Percentiles rank a stretch among this genome's conserved stretches.
phyloP scores from a whole-genome alignment of 495 filamentous ascomycete species.

The Haplographium delicatum region DNA sequence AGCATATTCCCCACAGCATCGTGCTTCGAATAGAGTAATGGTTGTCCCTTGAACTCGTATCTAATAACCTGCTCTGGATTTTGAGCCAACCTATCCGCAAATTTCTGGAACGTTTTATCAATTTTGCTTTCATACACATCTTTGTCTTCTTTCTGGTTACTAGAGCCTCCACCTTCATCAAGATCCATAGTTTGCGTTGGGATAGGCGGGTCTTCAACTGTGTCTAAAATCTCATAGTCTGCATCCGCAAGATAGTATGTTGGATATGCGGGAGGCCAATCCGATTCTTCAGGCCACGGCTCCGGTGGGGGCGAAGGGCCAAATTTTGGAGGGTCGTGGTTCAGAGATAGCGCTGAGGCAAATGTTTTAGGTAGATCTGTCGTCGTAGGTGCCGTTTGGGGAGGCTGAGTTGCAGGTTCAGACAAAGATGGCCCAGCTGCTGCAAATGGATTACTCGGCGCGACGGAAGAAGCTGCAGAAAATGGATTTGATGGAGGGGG shows the following conservation, averaged over 20 bases:
- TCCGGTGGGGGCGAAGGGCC: slow-evolving; percentile 41
- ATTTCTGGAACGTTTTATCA: slow-evolving; percentile 86
- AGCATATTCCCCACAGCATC: slow-evolving; percentile 70
- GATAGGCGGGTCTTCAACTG: slow-evolving; percentile 35
- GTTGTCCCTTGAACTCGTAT: slow-evolving; percentile 79
- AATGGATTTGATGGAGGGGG: slow-evolving; percentile 49
- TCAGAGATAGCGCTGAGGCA: slow-evolving; percentile 51
- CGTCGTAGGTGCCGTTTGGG: slow-evolving; percentile 13
- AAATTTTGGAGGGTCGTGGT: slow-evolving; percentile 35
- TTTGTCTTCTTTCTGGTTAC: slow-evolving; percentile 63
- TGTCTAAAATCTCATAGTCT: slow-evolving; percentile 81
- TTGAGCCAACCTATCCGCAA: slow-evolving; percentile 80
- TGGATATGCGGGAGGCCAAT: slow-evolving; percentile 66
- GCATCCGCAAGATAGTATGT: slow-evolving; percentile 75
- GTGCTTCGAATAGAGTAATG: slow-evolving; percentile 72
- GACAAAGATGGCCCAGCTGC: slow-evolving; percentile 19
- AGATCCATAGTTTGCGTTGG: slow-evolving; percentile 47
- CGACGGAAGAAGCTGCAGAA: slow-evolving; percentile 31
- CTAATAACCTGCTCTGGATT: slow-evolving; percentile 93
- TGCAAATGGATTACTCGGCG: slow-evolving; percentile 35
- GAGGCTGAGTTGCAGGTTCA: slow-evolving; percentile 26
- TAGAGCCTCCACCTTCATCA: slow-evolving; percentile 45
- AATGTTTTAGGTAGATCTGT: slow-evolving; percentile 63
- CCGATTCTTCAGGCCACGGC: slow-evolving; percentile 68
- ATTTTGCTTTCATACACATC: slow-evolving; percentile 77